Evolutionary conservation across 1,284 basidiomycete species (phyloP).

Genomic region (Tylopilus orsonianus): DNA sequence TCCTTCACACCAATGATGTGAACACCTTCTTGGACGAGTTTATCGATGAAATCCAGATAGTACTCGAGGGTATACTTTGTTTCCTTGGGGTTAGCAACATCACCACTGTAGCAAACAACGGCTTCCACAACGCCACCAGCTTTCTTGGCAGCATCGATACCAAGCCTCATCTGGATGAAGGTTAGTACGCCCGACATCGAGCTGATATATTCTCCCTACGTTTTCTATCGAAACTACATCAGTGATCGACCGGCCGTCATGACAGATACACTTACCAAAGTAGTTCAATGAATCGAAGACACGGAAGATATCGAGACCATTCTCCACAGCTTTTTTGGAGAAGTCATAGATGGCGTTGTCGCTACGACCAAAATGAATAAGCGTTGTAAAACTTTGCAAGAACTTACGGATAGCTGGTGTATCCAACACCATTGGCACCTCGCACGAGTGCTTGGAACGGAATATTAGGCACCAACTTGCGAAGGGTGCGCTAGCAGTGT

Average conservation of each 20-base stretch:
- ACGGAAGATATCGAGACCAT: constrained; percentile 99
- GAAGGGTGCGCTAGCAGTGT: constrained; percentile 71
- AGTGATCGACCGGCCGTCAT: constrained; percentile 4
- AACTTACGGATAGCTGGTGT: constrained; percentile 94
- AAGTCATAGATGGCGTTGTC: constrained; percentile 99
- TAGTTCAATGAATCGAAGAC: constrained; percentile 99
- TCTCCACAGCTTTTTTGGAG: constrained; percentile 97
- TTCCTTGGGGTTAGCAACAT: constrained; percentile 93
- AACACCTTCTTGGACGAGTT: constrained; percentile 94
- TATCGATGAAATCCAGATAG: constrained; percentile 94
- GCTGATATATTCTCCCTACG: constrained; percentile 38
- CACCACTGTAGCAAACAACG: constrained; percentile 98
- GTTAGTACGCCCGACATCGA: constrained; percentile 13
- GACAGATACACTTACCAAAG: constrained; percentile 61
- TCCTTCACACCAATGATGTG: constrained; percentile 99
- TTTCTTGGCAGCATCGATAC: constrained; percentile 99
- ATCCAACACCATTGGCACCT: constrained; percentile 99
- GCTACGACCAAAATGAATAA: constrained; percentile 39
- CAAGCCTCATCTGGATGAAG: constrained; percentile 77
- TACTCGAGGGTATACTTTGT: constrained; percentile 98
- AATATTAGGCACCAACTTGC: constrained; percentile 97
- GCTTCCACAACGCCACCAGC: constrained; percentile 98
- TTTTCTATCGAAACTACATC: constrained; percentile 50
- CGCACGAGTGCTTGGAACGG: constrained; percentile 98
- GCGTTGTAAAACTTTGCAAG: neutral